Percentiles rank a stretch among this genome's conserved stretches.
phyloP scores from a whole-genome alignment of 2,329 filamentous ascomycete species.

The Epichloe coenophiala region DNA sequence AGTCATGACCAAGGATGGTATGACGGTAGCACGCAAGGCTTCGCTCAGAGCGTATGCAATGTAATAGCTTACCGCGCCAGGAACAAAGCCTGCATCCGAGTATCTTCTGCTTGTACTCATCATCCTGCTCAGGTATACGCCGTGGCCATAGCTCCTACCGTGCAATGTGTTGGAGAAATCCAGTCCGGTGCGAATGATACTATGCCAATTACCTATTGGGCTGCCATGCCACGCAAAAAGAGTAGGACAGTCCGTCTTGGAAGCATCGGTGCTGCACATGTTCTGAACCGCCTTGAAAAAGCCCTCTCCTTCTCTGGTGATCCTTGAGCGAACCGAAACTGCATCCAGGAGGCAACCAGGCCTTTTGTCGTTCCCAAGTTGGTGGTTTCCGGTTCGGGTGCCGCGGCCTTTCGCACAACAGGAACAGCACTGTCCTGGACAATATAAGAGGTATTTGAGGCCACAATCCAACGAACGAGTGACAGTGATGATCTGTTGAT shows the following conservation, averaged over 20 bases:
- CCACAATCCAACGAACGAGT: conserved; percentile 74
- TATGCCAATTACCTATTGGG: conserved; percentile 67
- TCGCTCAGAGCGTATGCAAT: too few relatives aligned
- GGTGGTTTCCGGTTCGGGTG: background rate
- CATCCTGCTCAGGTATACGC: conserved; percentile 63
- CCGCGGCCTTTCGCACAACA: background rate
- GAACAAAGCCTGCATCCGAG: background rate
- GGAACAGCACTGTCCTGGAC: conserved; percentile 42
- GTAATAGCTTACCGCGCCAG: background rate
- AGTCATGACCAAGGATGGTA: background rate
- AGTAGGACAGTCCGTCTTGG: conserved; percentile 42
- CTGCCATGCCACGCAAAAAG: conserved; percentile 86
- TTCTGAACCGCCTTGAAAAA: conserved; percentile 51
- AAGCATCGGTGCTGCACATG: conserved; percentile 17
- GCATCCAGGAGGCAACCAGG: conserved; percentile 39
- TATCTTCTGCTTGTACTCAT: conserved; percentile 4
- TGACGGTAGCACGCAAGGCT: background rate
- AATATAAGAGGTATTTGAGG: conserved; percentile 80
- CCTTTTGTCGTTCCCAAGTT: background rate
- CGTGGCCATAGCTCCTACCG: conserved; percentile 63
- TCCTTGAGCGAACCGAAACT: conserved; percentile 81
- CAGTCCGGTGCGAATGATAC: conserved; percentile 70
- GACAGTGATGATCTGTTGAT: conserved; percentile 54
- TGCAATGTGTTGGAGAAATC: conserved; percentile 50
- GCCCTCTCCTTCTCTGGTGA: conserved; percentile 73